phyloP scores from a whole-genome alignment of 805 yeast genomes.

The Ogataea kodamae region DNA sequence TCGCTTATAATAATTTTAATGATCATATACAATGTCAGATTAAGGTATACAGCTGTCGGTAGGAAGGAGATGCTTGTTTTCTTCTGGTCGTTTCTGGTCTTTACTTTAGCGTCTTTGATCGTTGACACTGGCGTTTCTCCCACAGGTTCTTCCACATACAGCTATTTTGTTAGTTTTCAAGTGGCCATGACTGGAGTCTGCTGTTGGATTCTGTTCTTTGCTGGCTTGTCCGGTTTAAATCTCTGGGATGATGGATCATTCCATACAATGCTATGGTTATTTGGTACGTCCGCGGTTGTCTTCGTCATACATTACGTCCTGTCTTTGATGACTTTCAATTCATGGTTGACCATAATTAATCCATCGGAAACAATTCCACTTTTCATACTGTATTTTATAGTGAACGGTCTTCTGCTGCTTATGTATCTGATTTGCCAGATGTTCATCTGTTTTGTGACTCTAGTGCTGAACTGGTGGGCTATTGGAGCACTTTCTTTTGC shows the following conservation, averaged over 20 bases:
- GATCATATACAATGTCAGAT: conserved; percentile 71
- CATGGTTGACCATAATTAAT: conserved; percentile 51
- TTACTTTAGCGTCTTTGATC: conserved; percentile 63
- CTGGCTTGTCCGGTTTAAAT: conserved; percentile 82
- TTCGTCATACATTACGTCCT: conserved; percentile 66
- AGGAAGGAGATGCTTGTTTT: conserved; percentile 79
- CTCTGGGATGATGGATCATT: conserved; percentile 93
- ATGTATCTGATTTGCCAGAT: conserved; percentile 66
- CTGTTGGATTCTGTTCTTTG: conserved; percentile 64
- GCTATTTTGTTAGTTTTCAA: conserved; percentile 82
- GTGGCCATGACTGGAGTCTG: conserved; percentile 68
- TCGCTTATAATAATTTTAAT: conserved; percentile 61
- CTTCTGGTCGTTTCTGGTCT: conserved; percentile 55
- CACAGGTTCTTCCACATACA: conserved; percentile 70
- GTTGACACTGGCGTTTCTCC: conserved; percentile 94
- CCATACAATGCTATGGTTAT: conserved; percentile 54
- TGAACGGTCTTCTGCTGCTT: conserved; percentile 65
- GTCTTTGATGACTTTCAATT: conserved; percentile 68
- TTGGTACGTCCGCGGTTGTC: conserved; percentile 50
- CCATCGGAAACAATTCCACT: conserved; percentile 58
- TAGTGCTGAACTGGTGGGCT: conserved; percentile 77
- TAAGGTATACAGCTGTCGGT: conserved; percentile 93
- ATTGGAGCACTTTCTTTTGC: conserved; percentile 78
- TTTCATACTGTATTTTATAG: conserved; percentile 64
- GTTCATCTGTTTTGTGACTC: conserved; percentile 59